Base-by-base conservation (phyloP, 176 grass and related monocot species). In the Oryza glaberrima region DNA sequence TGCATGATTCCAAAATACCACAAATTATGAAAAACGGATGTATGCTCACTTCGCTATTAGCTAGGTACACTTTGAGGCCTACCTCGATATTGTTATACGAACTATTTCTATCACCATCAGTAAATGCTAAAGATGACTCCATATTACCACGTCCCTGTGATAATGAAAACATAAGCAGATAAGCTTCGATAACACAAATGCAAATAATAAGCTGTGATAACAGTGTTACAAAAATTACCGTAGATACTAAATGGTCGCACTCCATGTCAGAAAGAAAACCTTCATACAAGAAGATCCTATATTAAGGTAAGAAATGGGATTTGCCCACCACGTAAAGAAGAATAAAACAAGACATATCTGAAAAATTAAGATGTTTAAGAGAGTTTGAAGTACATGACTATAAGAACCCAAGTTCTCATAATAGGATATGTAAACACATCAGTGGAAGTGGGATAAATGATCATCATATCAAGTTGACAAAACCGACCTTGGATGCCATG, bases 211-310 rank as follows among this genome's bases (percentile, higher is more conserved):
- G 48, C 20, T 71, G 17, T 52, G 76, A 52, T 81, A 84, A 4
- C 12, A 12, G 64, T 41, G 78, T 70, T 73, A 69, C 19, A n/a
- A 72, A 77, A 65, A 91, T 88, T 93, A 98, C 95, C 91, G 87
- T 87, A 82, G 92, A 86, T 79, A 98, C 75, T 75, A 98, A 86
- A 72, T 98, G 69, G 70, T 92, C 73, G 1, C 89, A 92, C 69
- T 98, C 95, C 69, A 85, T 78, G 44, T 95, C 91, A 48, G 91
- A 86, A 78, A 95, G 91, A 90, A 98, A 93, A 88, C 85, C 91
- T 95, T 98, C 87, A 89, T 93, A 98, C 79, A 94, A 90, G 79
- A 94, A 98, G 82, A 98, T 83, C 95, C 93, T 95, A 93, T 87
- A 78, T 88, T 91, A 87, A 90, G 84, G 78, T 72, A 88, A 95